Percentiles rank a stretch among this genome's conserved stretches.
Evolutionary conservation across 148 eudicot species (phyloP).

Genomic region (Chenopodium quinoa): DNA sequence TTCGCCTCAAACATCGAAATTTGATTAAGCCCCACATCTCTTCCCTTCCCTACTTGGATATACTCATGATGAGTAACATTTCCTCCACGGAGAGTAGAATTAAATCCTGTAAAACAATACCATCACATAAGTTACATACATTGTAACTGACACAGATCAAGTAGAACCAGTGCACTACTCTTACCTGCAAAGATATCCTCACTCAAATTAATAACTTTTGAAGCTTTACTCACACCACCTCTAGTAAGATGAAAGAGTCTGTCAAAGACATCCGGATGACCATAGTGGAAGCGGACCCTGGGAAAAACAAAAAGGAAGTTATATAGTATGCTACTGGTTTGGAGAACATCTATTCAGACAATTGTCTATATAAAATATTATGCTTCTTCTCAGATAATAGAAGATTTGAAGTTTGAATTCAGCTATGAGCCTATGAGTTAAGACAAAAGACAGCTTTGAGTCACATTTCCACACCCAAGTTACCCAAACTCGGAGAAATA

Average conservation of each 20-base stretch:
- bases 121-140: conserved; percentile 12
- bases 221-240: conserved; percentile 98
- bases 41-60: conserved; percentile 98
- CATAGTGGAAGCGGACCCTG: conserved; percentile 99
- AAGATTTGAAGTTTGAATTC: no score
- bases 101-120: conserved; percentile 56
- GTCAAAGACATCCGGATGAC: conserved; percentile 99
- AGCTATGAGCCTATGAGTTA: no score
- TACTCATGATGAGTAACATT: conserved; percentile 99
- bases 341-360: no score
- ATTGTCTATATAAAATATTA: no score
- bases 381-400: no score
- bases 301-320: neutral
- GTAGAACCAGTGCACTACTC: neutral
- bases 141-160: neutral
- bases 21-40: conserved; percentile 98
- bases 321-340: no score
- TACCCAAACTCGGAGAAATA: no score
- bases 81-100: conserved; percentile 98
- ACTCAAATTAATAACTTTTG: conserved; percentile 89
- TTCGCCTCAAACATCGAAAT: conserved; percentile 97
- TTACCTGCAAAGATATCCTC: conserved; percentile 99
- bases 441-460: no score
- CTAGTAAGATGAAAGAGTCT: conserved; percentile 94
- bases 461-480: no score